Base-by-base conservation (phyloP, 2,329 filamentous ascomycete species). In the Penicillium expansum region DNA sequence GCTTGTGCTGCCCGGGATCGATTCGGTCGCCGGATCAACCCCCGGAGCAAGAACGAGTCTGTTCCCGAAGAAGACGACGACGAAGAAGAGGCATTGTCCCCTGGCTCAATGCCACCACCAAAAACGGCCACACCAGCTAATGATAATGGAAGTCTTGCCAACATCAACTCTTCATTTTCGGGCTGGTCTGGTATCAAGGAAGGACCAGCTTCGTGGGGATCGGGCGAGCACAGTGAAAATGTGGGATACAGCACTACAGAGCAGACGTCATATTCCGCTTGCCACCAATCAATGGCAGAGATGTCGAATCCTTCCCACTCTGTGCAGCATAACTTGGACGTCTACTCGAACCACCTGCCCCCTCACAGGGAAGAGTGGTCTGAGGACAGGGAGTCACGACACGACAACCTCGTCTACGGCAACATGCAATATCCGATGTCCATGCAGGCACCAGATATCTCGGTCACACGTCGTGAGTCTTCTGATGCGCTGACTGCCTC, bases 1-100 rank as follows among this genome's bases (percentile, higher is more conserved):
- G 75, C 76, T 11, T 73, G 74, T 54, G 74, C 74, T 45, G 74
- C 74, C 48, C 72, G 72, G 22, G 69, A 68, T 33, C 66, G 70
- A 27, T 74, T 71, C 55, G 61, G 62, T 39, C 52, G 55, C 29
- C 62, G 64, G 44, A 60, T 59, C 29, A 59, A 64, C 39, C 65
- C 62, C 11, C 56, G 57, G 20, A 58, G 56, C 45, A 62, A 64
- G 52, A 59, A 61, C 18, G 67, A 67, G 13, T 30, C 56, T 10
- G 29, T 57, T 2, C 38, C 48, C n/a, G 58, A 68, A 42, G 66
- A 43, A 16, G 48, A 70, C 42, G 67, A 41, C 1, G 37, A 43
- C 2, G 48, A 70, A 47, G 67, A 71, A 48, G 67, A 68, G 37
- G 62, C 71, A 9, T 56, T 71, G 27, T 72, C 68, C 18, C 67